These are phyloP conservation scores for Fraxinus ornus DNA, from an alignment of 305 asterid species.

Conservation along the genomic window DNA sequence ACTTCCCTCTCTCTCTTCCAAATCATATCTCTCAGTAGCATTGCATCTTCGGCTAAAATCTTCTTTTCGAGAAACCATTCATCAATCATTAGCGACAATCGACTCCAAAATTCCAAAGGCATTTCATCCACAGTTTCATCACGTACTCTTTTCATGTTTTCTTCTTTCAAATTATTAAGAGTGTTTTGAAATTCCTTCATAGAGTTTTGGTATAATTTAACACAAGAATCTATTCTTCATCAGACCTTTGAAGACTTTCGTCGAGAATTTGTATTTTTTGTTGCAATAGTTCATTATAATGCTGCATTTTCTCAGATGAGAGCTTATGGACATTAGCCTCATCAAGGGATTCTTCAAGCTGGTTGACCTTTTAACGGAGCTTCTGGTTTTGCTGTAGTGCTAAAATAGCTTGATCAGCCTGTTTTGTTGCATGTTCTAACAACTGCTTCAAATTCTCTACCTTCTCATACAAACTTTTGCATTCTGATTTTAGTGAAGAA, in stretches of 20 bases:
- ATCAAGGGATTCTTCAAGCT: constrained; percentile 77
- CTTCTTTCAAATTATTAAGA: constrained; percentile 34
- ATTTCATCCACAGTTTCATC: too few species aligned
- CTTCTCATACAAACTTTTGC: constrained; percentile 61
- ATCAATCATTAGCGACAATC: too few species aligned
- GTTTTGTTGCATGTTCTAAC: constrained; percentile 68
- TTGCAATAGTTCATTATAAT: constrained; percentile 72
- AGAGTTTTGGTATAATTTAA: constrained; percentile 76
- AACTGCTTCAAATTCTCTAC: constrained; percentile 67
- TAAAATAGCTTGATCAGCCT: constrained; percentile 69
- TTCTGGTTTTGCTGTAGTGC: constrained; percentile 87
- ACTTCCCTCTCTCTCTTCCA: too few species aligned
- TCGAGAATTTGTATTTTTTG: constrained; percentile 75
- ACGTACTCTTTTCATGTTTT: too few species aligned
- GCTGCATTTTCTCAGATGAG: constrained; percentile 80
- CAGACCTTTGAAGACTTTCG: constrained; percentile 77
- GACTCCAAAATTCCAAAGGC: too few species aligned
- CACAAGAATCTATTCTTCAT: constrained; percentile 74
- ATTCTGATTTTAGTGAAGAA: constrained; percentile 60
- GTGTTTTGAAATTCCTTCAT: constrained; percentile 89
- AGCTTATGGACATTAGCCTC: constrained; percentile 69
- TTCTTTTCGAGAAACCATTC: too few species aligned
- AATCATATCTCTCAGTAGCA: too few species aligned
- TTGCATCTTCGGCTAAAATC: too few species aligned
- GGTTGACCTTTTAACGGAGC: constrained; percentile 72